phyloP scores from a whole-genome alignment of 2,329 filamentous ascomycete genomes.

The Ceratocystis huliohia region DNA sequence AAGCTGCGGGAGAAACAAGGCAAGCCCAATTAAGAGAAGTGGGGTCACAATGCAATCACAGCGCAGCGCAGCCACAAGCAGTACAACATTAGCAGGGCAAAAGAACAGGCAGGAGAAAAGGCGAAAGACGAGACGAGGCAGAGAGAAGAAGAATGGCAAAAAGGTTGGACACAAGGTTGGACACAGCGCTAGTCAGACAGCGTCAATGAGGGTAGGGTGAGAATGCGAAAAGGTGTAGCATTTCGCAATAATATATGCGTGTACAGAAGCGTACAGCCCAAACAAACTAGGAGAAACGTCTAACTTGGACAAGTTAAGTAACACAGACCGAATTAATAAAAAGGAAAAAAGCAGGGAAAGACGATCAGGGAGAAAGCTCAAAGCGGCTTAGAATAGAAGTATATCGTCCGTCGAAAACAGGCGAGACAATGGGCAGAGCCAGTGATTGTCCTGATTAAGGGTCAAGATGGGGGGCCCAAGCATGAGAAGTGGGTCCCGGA shows the following conservation, averaged over 20 bases:
- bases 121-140: neutral
- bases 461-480: too few relatives aligned
- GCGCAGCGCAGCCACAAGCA: neutral
- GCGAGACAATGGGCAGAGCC: neutral
- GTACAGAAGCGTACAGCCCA: too few relatives aligned
- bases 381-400: neutral
- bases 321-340: neutral
- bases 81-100: neutral
- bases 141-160: neutral
- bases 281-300: too few relatives aligned
- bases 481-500: neutral
- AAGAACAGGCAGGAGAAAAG: too few relatives aligned
- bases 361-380: neutral
- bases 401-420: neutral
- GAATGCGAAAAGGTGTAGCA: too few relatives aligned
- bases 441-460: too few relatives aligned
- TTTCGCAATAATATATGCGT: too few relatives aligned
- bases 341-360: neutral
- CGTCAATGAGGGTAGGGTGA: too few relatives aligned
- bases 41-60: conserved; percentile 5
- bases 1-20: neutral
- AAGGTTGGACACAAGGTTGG: too few relatives aligned
- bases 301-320: neutral
- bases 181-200: too few relatives aligned
- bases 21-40: neutral